phyloP scores from a whole-genome alignment of 306 rosid species.

The Vigna angularis region DNA sequence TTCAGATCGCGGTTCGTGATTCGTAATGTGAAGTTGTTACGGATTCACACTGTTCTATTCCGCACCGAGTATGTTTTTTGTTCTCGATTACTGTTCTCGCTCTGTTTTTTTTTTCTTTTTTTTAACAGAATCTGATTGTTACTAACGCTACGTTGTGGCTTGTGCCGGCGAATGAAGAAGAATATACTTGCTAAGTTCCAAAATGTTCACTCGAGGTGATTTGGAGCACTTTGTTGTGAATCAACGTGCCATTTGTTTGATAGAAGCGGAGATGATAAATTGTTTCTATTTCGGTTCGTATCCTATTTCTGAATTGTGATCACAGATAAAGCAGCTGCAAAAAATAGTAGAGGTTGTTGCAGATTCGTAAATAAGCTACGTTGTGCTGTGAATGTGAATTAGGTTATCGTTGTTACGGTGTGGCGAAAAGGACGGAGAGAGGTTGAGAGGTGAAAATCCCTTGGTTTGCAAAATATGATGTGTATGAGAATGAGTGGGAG shows the following conservation, averaged over 20 bases:
- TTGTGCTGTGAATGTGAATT: neutral
- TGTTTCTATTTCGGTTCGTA: constrained; percentile 31
- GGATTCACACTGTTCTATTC: constrained; percentile 56
- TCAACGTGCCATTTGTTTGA: constrained; percentile 3
- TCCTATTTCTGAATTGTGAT: constrained; percentile 28
- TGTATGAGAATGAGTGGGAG: constrained; percentile 33
- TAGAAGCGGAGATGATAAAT: constrained; percentile 31
- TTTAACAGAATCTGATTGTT: constrained; percentile 37
- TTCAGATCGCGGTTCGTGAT: constrained; percentile 50
- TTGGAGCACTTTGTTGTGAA: neutral
- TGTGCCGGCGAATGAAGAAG: constrained; percentile 30
- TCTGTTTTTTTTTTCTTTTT: neutral
- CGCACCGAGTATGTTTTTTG: constrained; percentile 28
- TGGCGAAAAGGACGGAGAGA: constrained; percentile 47
- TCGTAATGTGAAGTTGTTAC: constrained; percentile 31
- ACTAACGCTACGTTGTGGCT: constrained; percentile 32
- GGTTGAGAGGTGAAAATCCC: constrained; percentile 46
- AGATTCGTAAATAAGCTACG: constrained; percentile 34
- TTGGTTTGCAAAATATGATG: constrained; percentile 29
- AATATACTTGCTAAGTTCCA: constrained; percentile 25
- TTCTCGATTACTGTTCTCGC: constrained; percentile 11
- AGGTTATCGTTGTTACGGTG: constrained; percentile 16
- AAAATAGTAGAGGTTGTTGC: constrained; percentile 30
- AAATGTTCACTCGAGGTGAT: constrained; percentile 17
- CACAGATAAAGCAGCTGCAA: constrained; percentile 37